These are phyloP conservation scores for Scheffersomyces cryptocercus DNA, from an alignment of 1,139 yeast species.

Conservation along the genomic window DNA sequence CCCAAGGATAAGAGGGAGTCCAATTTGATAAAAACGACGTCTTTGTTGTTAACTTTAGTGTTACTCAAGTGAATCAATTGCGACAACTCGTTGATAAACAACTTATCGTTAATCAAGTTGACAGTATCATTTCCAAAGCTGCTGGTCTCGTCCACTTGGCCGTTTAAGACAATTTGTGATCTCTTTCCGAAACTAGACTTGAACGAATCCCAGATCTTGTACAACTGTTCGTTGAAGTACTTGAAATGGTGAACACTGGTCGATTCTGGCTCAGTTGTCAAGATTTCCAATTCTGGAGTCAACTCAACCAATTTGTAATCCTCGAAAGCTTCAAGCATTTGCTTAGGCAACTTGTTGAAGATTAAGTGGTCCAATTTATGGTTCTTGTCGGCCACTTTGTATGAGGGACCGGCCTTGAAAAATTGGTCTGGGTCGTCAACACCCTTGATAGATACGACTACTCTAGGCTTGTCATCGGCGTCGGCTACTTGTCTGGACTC, in stretches of 20 bases:
- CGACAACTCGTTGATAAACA: conserved; percentile 48
- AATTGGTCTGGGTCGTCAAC: conserved; percentile 30
- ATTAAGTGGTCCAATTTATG: conserved; percentile 7
- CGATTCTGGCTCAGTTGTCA: conserved; percentile 19
- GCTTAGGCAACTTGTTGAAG: conserved; percentile 19
- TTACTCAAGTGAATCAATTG: conserved; percentile 40
- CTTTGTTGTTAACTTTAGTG: conserved; percentile 11
- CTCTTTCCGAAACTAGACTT: conserved; percentile 11
- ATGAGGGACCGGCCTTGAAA: conserved; percentile 20
- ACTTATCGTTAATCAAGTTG: conserved; percentile 40
- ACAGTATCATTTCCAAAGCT: conserved; percentile 10
- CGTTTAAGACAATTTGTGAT: conserved; percentile 2
- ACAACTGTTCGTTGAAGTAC: conserved; percentile 31
- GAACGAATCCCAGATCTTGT: conserved; percentile 37
- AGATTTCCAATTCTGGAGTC: conserved; percentile 37
- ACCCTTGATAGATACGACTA: conserved; percentile 44
- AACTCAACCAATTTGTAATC: conserved; percentile 16
- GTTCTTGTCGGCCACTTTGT: conserved; percentile 15
- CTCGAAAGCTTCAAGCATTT: conserved; percentile 10
- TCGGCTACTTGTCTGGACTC: background rate
- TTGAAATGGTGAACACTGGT: conserved; percentile 34
- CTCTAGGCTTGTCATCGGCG: conserved; percentile 22
- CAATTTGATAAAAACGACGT: conserved; percentile 33
- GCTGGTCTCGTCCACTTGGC: conserved; percentile 5
- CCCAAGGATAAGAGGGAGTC: conserved; percentile 44